These are phyloP conservation scores for Durusdinium trenchii DNA, from an alignment of 73 alveolate genomes.

Conservation along the genomic window DNA sequence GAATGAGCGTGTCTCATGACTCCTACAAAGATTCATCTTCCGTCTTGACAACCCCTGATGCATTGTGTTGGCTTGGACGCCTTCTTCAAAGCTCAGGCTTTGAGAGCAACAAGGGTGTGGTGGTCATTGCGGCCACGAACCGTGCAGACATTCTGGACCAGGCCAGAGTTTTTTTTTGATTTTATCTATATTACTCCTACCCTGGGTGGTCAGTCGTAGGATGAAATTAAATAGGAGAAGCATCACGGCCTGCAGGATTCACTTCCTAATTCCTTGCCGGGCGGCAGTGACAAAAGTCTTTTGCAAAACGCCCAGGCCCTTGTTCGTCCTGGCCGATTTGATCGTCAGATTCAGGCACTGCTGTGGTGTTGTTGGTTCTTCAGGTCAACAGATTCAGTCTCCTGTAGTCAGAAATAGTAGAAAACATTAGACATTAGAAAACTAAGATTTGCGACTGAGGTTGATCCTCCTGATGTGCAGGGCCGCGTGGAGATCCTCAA, in stretches of 20 bases:
- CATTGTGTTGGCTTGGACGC: too few relatives aligned
- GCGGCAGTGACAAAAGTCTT: background rate
- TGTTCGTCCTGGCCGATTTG: constrained; percentile 99
- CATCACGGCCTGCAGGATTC: background rate
- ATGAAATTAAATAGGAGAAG: background rate
- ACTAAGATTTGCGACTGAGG: constrained; percentile 96
- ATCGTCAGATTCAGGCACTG: constrained; percentile 96
- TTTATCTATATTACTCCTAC: too few relatives aligned
- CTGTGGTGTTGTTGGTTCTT: background rate
- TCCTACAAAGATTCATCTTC: too few relatives aligned
- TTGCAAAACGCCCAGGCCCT: constrained; percentile 96
- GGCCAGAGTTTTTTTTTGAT: constrained; percentile 79
- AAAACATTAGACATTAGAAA: background rate
- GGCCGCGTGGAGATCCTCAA: constrained; percentile 98
- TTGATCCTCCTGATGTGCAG: constrained; percentile 99
- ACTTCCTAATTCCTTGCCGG: background rate
- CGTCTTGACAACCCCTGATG: too few relatives aligned
- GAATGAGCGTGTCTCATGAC: too few relatives aligned
- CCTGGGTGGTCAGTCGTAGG: background rate
- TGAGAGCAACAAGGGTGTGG: constrained; percentile 97
- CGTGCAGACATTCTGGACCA: constrained; percentile 97
- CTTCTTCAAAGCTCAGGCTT: too few relatives aligned
- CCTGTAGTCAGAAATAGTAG: background rate
- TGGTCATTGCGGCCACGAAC: constrained; percentile 98
- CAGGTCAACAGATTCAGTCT: background rate